These are phyloP conservation scores for Trebouxia sp. DNA, from an alignment of 139 green algal species.

Conservation along the genomic window DNA sequence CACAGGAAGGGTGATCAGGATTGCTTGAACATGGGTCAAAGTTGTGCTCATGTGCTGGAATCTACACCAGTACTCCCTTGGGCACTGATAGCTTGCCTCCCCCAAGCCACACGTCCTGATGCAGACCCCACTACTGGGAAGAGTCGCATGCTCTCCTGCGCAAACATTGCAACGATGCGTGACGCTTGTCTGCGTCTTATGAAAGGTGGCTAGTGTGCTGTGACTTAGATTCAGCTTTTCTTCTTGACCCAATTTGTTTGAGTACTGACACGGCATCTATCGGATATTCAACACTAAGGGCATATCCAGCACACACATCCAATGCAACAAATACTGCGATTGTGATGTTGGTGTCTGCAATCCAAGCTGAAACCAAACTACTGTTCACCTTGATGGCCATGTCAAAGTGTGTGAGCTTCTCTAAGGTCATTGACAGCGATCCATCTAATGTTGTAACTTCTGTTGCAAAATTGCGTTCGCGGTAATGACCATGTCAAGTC, in stretches of 20 bases:
- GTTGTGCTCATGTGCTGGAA: conserved; percentile 24
- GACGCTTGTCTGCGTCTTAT: no score
- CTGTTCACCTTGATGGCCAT: conserved; percentile 27
- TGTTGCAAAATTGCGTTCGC: not conserved
- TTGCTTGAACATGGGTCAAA: no score
- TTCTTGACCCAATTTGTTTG: not conserved
- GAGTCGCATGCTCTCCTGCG: conserved; percentile 35
- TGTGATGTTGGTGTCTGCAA: not conserved
- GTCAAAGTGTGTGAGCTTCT: conserved; percentile 1
- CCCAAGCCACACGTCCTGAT: conserved; percentile 4
- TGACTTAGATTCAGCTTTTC: not conserved
- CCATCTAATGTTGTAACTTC: no score
- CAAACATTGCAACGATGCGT: no score
- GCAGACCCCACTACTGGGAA: conserved; percentile 32
- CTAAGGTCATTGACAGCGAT: no score
- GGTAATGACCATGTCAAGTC: conserved; percentile 11
- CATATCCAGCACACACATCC: no score
- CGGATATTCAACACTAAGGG: no score
- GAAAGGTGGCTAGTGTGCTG: no score
- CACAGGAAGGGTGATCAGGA: no score
- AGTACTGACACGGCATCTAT: no score
- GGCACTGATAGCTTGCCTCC: conserved; percentile 34
- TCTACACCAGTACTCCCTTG: conserved; percentile 35
- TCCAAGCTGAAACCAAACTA: no score
- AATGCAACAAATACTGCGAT: no score